Base-by-base conservation (phyloP, 352 stramenopile genomes). In the Phytophthora boehmeriae region DNA sequence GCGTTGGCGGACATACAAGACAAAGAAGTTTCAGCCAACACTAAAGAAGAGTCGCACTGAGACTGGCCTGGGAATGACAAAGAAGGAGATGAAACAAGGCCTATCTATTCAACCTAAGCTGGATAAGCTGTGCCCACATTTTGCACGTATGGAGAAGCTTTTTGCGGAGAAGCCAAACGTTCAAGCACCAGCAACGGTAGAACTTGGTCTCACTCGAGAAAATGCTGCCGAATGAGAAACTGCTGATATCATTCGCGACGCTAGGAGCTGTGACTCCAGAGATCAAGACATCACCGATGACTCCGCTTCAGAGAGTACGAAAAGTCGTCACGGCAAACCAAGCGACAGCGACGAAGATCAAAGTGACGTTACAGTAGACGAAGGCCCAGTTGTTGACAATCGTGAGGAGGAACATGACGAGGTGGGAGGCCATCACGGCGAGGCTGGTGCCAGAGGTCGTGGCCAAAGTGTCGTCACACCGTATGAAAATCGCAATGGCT, bases 121-220 rank as follows among this genome's bases (percentile, higher is more conserved):
- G 35, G 35, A 42, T 16, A 42, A 42, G 13, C 19, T 42, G 35
- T 42, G 35, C 19, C 35, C 35, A n/a, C 35, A 42, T 17, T 42
- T 42, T 42, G 35, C 35, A 17, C 35, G 35, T 6, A 42, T 42
- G 35, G 35, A 42, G 35, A 42, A 42, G 35, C 35, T 42, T 19
- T 42, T 42, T 17, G 35, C 35, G 4, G 4, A 9, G 13, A 42
- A 42, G 19, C 10, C 35, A 17, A 42, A 42, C 35, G 13, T 42
- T 16, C 35, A 42, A 42, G 35, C 35, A 6, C 9, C 14, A 6
- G 35, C 35, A 42, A 42, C 35, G 5, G 35, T 42, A 19, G 35
- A 9, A 16, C 8, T 42, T 13, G 35, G 35, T 5, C 10, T 17
- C 13, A 9, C 35, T 42, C 35, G 19, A 19, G 35, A 6, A 20